A percentile compares a stretch with the other conserved stretches of the same genome.
Conservation (phyloP, 768 basidiomycete species). For the Myochromella boudieri region DNA sequence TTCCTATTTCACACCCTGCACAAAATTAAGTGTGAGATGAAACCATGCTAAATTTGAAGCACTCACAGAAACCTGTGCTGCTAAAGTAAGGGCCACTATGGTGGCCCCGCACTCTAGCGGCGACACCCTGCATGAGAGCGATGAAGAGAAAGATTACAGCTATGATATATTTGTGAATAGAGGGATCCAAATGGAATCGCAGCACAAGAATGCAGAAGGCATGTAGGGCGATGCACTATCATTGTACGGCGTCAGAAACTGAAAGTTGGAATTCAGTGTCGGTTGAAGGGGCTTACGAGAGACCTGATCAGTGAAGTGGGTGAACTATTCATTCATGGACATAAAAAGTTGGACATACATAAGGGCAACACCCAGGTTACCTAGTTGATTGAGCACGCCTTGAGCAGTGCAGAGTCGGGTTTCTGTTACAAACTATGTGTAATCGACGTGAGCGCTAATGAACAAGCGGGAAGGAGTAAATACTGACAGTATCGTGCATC, state of each 20-base stretch:
- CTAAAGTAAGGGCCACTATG: conserved; percentile 40
- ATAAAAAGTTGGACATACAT: conserved; percentile 28
- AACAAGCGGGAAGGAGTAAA: not conserved
- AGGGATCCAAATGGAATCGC: conserved; percentile 30
- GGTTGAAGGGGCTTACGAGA: conserved; percentile 18
- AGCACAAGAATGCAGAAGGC: conserved; percentile 51
- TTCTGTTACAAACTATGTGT: conserved; percentile 25
- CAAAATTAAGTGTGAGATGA: not conserved
- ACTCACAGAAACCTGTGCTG: conserved; percentile 38
- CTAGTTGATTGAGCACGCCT: conserved; percentile 45
- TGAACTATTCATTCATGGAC: not conserved
- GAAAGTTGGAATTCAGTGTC: not conserved
- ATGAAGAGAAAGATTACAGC: conserved; percentile 39
- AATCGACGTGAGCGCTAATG: not conserved
- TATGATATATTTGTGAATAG: conserved; percentile 31
- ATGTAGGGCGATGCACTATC: conserved; percentile 45
- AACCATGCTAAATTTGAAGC: not conserved
- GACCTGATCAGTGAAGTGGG: conserved; percentile 14
- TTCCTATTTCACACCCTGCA: conserved; percentile 55
- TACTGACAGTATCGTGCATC: conserved; percentile 34
- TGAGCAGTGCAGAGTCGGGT: conserved; percentile 44
- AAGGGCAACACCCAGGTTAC: conserved; percentile 47
- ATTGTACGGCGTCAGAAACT: not conserved
- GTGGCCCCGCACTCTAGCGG: conserved; percentile 29
- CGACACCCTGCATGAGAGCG: conserved; percentile 38